Percentiles rank a stretch among this genome's conserved stretches.
phyloP scores from a whole-genome alignment of 2,329 filamentous ascomycete species.

The Hymenoscyphus scutula region DNA sequence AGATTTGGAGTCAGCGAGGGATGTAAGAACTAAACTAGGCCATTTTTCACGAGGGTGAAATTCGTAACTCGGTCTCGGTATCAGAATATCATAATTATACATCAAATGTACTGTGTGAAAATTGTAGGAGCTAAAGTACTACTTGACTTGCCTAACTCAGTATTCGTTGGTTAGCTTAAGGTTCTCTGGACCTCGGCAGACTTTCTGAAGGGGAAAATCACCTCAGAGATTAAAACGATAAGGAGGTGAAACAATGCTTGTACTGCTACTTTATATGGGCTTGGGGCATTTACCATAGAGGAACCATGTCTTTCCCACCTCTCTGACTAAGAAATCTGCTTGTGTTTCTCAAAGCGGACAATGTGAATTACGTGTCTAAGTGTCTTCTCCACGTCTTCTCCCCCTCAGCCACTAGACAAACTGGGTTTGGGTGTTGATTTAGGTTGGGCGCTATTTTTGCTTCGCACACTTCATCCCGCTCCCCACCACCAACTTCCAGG shows the following conservation, averaged over 20 bases:
- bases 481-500: neutral
- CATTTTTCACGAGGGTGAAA: too few relatives aligned
- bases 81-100: neutral
- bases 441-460: neutral
- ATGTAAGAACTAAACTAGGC: too few relatives aligned
- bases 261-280: neutral
- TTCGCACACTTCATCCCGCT: neutral
- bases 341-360: too few relatives aligned
- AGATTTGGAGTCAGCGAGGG: too few relatives aligned
- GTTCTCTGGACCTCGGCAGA: neutral
- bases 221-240: constrained; percentile 1
- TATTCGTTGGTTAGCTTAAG: too few relatives aligned
- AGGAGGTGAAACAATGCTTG: neutral
- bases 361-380: too few relatives aligned
- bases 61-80: neutral
- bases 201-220: neutral
- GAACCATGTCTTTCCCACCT: too few relatives aligned
- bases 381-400: neutral
- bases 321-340: too few relatives aligned
- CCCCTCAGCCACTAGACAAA: too few relatives aligned
- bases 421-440: neutral
- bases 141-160: neutral
- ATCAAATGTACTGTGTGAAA: neutral
- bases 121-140: neutral
- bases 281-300: neutral